A percentile compares a stretch with the other conserved stretches of the same genome.
These are phyloP conservation scores for Eimeria praecox DNA, from an alignment of 169 alveolate species.

Conservation along the genomic window DNA sequence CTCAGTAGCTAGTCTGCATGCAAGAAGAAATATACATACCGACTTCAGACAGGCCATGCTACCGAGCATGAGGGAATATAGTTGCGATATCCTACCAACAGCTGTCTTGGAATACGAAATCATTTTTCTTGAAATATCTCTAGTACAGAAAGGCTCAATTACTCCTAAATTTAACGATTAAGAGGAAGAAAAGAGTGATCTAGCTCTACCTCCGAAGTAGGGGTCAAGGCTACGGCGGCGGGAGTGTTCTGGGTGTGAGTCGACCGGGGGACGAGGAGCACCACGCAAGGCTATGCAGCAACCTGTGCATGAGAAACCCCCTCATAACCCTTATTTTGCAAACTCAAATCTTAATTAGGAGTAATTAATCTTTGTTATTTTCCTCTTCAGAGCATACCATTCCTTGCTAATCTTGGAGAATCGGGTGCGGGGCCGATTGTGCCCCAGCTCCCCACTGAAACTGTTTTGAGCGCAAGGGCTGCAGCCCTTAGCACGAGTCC, in stretches of 20 bases:
- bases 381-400: not conserved
- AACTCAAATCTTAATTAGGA: not conserved
- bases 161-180: not conserved
- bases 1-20: not conserved
- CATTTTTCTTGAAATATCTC: not conserved
- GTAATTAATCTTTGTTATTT: not conserved
- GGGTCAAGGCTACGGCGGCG: not conserved
- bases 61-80: not conserved
- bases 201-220: not conserved
- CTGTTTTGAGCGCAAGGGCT: not conserved
- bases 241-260: not conserved
- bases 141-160: not conserved
- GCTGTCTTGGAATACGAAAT: not conserved
- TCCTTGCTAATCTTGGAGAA: not conserved
- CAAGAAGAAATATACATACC: not conserved
- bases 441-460: constrained; percentile 24
- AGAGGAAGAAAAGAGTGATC: not conserved
- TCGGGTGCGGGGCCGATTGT: constrained; percentile 47
- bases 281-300: not conserved
- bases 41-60: not conserved
- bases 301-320: not conserved
- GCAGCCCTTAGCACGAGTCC: not conserved
- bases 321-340: not conserved
- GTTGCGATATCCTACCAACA: not conserved
- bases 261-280: constrained; percentile 37